Evolutionary conservation across 192 early-diverging fungal species (phyloP).

Genomic region (Backusella luteola): DNA sequence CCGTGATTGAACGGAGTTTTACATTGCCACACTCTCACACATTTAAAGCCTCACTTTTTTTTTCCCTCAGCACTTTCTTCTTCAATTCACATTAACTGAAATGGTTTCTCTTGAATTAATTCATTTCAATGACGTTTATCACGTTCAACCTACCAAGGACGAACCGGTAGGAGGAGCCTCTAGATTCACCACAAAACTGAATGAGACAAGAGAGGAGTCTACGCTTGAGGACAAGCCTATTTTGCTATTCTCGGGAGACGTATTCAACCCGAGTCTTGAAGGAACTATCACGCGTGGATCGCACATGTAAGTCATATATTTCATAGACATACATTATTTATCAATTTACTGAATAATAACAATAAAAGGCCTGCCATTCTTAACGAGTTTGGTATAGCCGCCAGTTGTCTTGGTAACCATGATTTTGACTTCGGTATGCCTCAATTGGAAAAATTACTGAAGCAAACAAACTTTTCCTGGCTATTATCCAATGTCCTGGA

Average conservation of each 20-base stretch:
- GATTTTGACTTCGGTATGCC: slow-evolving; percentile 73
- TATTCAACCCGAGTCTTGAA: slow-evolving; percentile 67
- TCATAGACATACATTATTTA: neutral
- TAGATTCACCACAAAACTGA: slow-evolving; percentile 51
- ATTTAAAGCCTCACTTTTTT: neutral
- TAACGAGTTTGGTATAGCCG: slow-evolving; percentile 59
- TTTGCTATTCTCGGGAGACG: slow-evolving; percentile 65
- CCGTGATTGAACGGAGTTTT: neutral
- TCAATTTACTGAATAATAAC: neutral
- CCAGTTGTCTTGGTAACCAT: slow-evolving; percentile 68
- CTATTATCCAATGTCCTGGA: slow-evolving; percentile 64
- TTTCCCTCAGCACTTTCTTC: slow-evolving; percentile 15
- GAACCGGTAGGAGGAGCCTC: slow-evolving; percentile 68
- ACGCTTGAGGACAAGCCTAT: slow-evolving; percentile 33
- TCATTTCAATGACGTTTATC: slow-evolving; percentile 71
- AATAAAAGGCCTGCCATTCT: slow-evolving; percentile 45
- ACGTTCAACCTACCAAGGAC: slow-evolving; percentile 43
- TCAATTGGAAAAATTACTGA: slow-evolving; percentile 45
- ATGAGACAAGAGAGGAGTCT: slow-evolving; percentile 22
- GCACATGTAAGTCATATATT: slow-evolving; percentile 51
- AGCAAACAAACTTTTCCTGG: slow-evolving; percentile 67
- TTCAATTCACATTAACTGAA: neutral
- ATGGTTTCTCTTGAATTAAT: slow-evolving; percentile 43
- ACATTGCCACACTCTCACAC: neutral
- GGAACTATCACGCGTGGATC: slow-evolving; percentile 60